Conservation (phyloP, 306 rosid species). For the Echinosophora koreensis region DNA sequence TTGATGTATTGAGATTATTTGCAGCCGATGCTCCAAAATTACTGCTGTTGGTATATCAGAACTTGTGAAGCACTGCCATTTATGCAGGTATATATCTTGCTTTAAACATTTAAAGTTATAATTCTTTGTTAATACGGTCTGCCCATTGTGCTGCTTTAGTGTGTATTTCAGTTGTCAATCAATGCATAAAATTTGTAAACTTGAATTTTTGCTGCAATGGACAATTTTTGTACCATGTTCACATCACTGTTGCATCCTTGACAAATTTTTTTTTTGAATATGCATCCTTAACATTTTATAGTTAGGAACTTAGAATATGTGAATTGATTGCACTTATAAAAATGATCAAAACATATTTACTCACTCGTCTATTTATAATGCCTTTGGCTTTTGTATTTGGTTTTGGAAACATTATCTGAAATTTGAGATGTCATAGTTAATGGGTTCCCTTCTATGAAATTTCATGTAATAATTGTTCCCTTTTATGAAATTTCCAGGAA, state of each 20-base stretch:
- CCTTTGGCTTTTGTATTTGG: conserved; percentile 15
- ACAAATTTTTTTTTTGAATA: too few species aligned
- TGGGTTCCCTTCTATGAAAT: too few species aligned
- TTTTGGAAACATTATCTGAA: conserved; percentile 1
- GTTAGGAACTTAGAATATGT: too few species aligned
- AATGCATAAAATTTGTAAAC: conserved; percentile 8
- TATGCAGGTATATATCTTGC: conserved; percentile 73
- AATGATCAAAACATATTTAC: conserved; percentile 9
- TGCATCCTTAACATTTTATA: too few species aligned
- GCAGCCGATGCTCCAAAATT: conserved; percentile 80
- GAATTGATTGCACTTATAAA: not conserved
- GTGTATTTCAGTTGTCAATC: conserved; percentile 7
- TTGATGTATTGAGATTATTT: conserved; percentile 55
- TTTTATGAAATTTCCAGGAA: conserved; percentile 50
- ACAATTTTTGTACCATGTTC: conserved; percentile 25
- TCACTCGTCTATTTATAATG: conserved; percentile 18
- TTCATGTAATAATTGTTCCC: conserved; percentile 21
- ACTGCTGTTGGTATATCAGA: conserved; percentile 75
- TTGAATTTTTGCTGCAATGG: conserved; percentile 29
- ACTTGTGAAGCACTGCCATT: conserved; percentile 74
- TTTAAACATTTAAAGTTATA: conserved; percentile 24
- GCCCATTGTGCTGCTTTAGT: conserved; percentile 10
- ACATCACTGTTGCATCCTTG: not conserved
- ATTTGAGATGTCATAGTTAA: conserved; percentile 5
- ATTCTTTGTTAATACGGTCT: conserved; percentile 6